These are phyloP conservation scores for Lagenidium sp. DNA, from an alignment of 352 stramenopile genomes.

Conservation along the genomic window DNA sequence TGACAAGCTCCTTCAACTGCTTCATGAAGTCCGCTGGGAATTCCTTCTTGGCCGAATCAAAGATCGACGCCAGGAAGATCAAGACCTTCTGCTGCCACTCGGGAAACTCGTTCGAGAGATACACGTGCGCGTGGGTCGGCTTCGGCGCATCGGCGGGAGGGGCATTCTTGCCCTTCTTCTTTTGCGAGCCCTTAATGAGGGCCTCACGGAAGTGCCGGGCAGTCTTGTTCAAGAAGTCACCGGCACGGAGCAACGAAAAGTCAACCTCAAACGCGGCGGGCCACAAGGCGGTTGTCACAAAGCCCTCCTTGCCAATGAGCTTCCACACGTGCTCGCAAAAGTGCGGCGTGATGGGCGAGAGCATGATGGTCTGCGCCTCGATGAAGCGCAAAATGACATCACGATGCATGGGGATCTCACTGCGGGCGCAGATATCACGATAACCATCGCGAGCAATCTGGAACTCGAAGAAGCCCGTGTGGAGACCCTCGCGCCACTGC, in stretches of 20 bases:
- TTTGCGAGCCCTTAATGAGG: constrained; percentile 62
- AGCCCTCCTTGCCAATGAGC: constrained; percentile 87
- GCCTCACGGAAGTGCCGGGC: constrained; percentile 88
- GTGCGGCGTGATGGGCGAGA: constrained; percentile 96
- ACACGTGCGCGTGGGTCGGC: constrained; percentile 79
- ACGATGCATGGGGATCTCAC: constrained; percentile 85
- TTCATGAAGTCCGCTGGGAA: constrained; percentile 86
- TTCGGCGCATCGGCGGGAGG: constrained; percentile 79
- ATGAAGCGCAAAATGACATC: constrained; percentile 92
- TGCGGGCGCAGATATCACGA: constrained; percentile 90
- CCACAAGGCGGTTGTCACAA: constrained; percentile 88
- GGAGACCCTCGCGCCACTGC: constrained; percentile 95
- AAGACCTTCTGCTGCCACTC: constrained; percentile 83
- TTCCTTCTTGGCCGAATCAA: constrained; percentile 41
- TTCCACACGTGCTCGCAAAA: constrained; percentile 92
- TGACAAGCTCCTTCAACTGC: constrained; percentile 69
- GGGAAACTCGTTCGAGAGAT: constrained; percentile 78
- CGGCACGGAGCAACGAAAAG: constrained; percentile 88
- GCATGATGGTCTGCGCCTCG: constrained; percentile 89
- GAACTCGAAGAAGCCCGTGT: constrained; percentile 98
- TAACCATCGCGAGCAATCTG: constrained; percentile 97
- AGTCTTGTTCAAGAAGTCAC: constrained; percentile 90
- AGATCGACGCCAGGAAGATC: constrained; percentile 53
- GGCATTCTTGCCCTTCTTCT: constrained; percentile 90
- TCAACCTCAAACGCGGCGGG: constrained; percentile 83